phyloP scores from a whole-genome alignment of 108 stramenopile genomes.

The Stephanodiscus minutulus region DNA sequence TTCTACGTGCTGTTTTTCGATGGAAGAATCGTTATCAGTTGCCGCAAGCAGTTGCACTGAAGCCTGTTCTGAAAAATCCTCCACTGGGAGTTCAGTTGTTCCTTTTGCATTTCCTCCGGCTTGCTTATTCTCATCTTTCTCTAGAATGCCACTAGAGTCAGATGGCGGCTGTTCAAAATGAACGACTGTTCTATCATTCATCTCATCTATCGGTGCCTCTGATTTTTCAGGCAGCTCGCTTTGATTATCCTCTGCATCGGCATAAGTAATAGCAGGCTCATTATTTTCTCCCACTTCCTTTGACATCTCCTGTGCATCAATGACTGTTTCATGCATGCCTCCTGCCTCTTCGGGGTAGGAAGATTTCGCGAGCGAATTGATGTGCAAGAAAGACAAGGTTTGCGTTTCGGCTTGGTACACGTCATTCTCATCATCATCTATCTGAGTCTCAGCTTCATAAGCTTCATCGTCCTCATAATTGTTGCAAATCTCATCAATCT shows the following conservation, averaged over 20 bases:
- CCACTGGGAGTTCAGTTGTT: neutral
- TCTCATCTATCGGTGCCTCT: neutral
- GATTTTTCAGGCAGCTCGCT: neutral
- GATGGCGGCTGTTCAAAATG: neutral
- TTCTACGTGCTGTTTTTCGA: too few relatives aligned
- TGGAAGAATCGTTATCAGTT: too few relatives aligned
- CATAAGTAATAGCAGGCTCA: neutral
- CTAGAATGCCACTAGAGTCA: neutral
- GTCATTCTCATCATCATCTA: too few relatives aligned
- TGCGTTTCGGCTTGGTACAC: slow-evolving; percentile 25
- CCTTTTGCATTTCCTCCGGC: neutral
- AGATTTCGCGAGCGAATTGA: neutral
- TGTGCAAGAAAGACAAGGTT: slow-evolving; percentile 1
- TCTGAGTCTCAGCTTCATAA: neutral
- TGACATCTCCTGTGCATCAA: neutral
- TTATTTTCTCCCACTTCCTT: neutral
- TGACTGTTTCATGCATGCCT: neutral
- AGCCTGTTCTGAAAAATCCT: neutral
- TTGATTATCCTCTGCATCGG: neutral
- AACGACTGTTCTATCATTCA: neutral
- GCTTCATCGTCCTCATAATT: slow-evolving; percentile 14
- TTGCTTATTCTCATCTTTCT: neutral
- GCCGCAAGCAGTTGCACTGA: neutral
- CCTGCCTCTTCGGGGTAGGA: neutral
- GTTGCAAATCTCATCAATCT: neutral